These are phyloP conservation scores for Tetrapyrgos nigripes DNA, from an alignment of 1,284 basidiomycete genomes.

Conservation along the genomic window DNA sequence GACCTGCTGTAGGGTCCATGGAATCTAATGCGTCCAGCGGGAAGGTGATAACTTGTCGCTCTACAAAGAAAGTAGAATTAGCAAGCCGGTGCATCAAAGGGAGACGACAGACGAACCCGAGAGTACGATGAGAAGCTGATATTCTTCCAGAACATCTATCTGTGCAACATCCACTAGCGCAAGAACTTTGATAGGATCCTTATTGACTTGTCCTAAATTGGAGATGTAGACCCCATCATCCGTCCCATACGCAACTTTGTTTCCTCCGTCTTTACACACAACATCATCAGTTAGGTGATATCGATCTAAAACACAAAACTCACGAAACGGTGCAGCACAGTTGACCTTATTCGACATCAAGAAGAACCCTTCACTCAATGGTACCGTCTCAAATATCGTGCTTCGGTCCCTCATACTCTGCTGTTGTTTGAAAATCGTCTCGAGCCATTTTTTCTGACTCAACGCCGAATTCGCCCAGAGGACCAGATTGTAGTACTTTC, in stretches of 20 bases:
- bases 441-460: constrained; percentile 94
- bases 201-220: constrained; percentile 78
- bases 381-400: constrained; percentile 86
- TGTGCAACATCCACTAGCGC: constrained; percentile 91
- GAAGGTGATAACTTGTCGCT: constrained; percentile 96
- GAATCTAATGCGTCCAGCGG: constrained; percentile 94
- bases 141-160: constrained; percentile 96
- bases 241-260: constrained; percentile 93
- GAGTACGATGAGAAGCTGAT: constrained; percentile 93
- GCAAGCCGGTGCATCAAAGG: constrained; percentile 6
- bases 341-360: constrained; percentile 85
- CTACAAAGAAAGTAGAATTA: constrained; percentile 43
- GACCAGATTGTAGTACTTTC: constrained; percentile 92
- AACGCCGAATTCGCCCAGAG: constrained; percentile 92
- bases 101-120: constrained; percentile 68
- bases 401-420: constrained; percentile 85
- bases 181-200: constrained; percentile 91
- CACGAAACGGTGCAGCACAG: constrained; percentile 94
- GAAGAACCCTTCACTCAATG: constrained; percentile 91
- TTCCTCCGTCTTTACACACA: constrained; percentile 70
- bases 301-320: constrained; percentile 40
- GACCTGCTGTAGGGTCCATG: constrained; percentile 87
- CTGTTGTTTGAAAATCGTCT: constrained; percentile 92
- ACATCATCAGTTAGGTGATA: background rate
- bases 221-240: constrained; percentile 97